Evolutionary conservation across 2,329 filamentous ascomycete genomes (phyloP), one percentile per base, ranked within the genome.

Genomic region (Hypoxylon sp.): DNA sequence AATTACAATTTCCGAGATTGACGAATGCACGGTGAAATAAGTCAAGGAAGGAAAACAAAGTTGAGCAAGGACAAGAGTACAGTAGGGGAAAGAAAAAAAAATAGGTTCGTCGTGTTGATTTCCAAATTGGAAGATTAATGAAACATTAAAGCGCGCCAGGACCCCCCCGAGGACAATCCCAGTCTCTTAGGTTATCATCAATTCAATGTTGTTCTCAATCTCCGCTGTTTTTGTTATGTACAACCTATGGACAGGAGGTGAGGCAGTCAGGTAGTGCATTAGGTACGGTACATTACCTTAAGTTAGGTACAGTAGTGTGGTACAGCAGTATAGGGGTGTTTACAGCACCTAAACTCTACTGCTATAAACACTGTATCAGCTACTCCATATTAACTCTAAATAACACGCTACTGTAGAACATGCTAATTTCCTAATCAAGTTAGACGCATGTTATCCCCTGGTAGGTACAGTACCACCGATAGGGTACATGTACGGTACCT

Each of bases 191-290:
- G 29, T 65, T 44, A 53, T 70, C 48, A 54, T 55, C 51, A 47
- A 67, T 51, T n/a, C n/a, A n/a, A n/a, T 68, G 52, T 61, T 70
- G n/a, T n/a, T n/a, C n/a, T 70, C 65, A 67, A 65, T 70, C 57
- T 70, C 64, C 60, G 67, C 60, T 56, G 17, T 50, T 52, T 63
- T 54, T 22, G 19, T 22, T 22, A 22, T 22, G 19, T 22, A 22
- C 19, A 22, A 22, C 19, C 19, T 42, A 29, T 5, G 31, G 11
- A 24, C 52, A 33, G 17, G 24, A 31, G 29, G 29, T 42, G 14
- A 9, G 4, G n/a, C 1, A 19, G 39, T 42, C 19, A 19, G n/a
- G n/a, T n/a, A 8, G 39, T 39, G 26, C 26, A 29, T 29, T 1
- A n/a, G n/a, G n/a, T n/a, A n/a, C n/a, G n/a, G n/a, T n/a, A n/a